Percentiles rank a stretch among this genome's conserved stretches.
Conservation (phyloP, 495 filamentous ascomycete species). For the Tuber melanosporum region DNA sequence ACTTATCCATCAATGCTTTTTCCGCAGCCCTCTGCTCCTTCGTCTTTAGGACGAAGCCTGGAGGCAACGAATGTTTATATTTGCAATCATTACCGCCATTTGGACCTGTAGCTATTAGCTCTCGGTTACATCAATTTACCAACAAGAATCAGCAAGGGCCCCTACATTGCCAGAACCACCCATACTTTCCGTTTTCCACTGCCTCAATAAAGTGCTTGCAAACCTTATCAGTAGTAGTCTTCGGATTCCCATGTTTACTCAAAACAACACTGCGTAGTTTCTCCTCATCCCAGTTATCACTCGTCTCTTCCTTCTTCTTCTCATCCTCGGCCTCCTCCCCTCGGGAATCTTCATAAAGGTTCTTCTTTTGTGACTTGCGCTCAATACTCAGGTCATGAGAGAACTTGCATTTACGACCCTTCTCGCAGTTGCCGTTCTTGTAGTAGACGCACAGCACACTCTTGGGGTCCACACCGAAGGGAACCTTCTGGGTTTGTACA, state of each 20-base stretch:
- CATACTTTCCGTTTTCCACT: constrained; percentile 96
- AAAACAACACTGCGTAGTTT: constrained; percentile 83
- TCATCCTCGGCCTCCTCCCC: constrained; percentile 61
- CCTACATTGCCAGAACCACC: constrained; percentile 91
- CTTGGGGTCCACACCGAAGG: constrained; percentile 97
- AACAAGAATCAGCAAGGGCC: not conserved
- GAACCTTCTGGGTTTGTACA: constrained; percentile 89
- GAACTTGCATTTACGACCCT: constrained; percentile 95
- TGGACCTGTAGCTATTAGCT: constrained; percentile 47
- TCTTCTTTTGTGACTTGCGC: constrained; percentile 85
- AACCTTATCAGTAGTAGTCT: constrained; percentile 93
- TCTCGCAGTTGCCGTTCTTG: constrained; percentile 96
- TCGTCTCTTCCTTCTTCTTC: constrained; percentile 84
- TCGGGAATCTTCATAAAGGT: constrained; percentile 81
- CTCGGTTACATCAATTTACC: constrained; percentile 5
- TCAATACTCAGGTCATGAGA: constrained; percentile 84
- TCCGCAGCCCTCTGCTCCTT: constrained; percentile 94
- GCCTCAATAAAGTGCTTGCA: constrained; percentile 99
- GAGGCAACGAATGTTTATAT: constrained; percentile 91
- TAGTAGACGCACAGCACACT: constrained; percentile 93
- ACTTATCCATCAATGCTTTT: constrained; percentile 96
- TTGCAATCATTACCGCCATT: constrained; percentile 97
- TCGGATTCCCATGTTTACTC: constrained; percentile 95
- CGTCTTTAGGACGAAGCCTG: constrained; percentile 96
- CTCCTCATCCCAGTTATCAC: constrained; percentile 95